A percentile compares a stretch with the other conserved stretches of the same genome.
Conservation (phyloP, 768 basidiomycete genomes). For the Pleurotus tuber-regium region DNA sequence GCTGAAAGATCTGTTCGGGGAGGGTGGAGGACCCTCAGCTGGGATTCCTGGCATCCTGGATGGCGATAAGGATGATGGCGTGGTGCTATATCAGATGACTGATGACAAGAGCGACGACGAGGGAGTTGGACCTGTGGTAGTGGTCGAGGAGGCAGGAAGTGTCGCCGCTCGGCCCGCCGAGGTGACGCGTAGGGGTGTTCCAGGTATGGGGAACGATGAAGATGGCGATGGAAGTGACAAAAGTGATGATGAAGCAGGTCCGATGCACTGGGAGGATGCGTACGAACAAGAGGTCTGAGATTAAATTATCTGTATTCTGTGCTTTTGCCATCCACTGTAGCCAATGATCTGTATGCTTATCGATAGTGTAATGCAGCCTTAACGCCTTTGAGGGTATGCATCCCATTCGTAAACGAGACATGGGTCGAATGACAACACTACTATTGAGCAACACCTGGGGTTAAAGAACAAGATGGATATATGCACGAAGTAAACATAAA, state of each 20-base stretch:
- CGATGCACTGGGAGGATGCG: slow-evolving; percentile 40
- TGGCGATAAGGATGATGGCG: slow-evolving; percentile 41
- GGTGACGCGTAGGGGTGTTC: slow-evolving; percentile 19
- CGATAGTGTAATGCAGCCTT: background rate
- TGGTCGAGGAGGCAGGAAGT: slow-evolving; percentile 48
- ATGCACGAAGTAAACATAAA: slow-evolving; percentile 8
- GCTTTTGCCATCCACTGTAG: background rate
- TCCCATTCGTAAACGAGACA: too few species aligned
- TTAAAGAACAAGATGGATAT: too few species aligned
- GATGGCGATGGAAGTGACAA: slow-evolving; percentile 48
- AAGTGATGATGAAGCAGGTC: slow-evolving; percentile 45
- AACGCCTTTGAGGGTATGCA: background rate
- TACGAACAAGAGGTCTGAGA: slow-evolving; percentile 73
- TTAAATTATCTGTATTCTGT: background rate
- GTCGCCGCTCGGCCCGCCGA: slow-evolving; percentile 24
- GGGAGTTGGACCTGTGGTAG: slow-evolving; percentile 23
- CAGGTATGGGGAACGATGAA: slow-evolving; percentile 29
- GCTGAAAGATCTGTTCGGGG: slow-evolving; percentile 73
- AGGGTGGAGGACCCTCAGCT: slow-evolving; percentile 34
- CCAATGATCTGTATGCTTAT: background rate
- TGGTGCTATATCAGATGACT: slow-evolving; percentile 37
- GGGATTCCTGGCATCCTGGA: slow-evolving; percentile 15
- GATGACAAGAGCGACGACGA: slow-evolving; percentile 40
- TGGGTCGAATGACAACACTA: too few species aligned
- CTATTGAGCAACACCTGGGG: too few species aligned